phyloP scores from a whole-genome alignment of 345 rosid species.

The Sisymbrium irio region DNA sequence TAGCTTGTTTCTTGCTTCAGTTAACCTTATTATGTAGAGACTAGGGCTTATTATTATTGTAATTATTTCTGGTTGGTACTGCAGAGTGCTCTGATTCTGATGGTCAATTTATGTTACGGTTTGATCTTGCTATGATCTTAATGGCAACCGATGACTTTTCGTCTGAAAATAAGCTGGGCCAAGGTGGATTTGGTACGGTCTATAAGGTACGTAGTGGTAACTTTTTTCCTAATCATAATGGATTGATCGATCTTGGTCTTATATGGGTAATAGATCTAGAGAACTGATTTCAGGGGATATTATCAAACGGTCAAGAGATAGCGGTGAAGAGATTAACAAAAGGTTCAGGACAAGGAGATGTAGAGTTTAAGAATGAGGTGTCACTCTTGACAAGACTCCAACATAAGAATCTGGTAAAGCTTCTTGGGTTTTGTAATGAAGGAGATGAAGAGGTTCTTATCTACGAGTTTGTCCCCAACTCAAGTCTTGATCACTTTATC shows the following conservation, averaged over 20 bases:
- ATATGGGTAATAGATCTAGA: neutral
- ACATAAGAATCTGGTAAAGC: neutral
- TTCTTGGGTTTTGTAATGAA: neutral
- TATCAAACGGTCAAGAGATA: neutral
- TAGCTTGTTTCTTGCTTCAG: too few species aligned
- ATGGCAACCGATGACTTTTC: conserved; percentile 27
- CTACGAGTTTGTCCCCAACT: neutral
- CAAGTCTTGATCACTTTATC: neutral
- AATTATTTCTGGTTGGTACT: neutral
- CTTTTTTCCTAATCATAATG: neutral
- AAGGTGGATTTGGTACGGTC: conserved; percentile 43
- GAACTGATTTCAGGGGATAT: neutral
- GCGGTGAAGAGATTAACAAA: neutral
- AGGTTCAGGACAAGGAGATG: neutral
- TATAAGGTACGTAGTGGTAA: conserved; percentile 33
- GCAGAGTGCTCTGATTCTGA: neutral
- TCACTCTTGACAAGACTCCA: conserved; percentile 3
- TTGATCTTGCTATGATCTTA: neutral
- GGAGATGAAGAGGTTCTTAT: conserved; percentile 1
- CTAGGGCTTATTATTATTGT: neutral
- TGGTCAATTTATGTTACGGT: conserved; percentile 12
- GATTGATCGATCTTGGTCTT: neutral
- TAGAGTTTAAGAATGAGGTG: neutral
- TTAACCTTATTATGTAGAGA: neutral
- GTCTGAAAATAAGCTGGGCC: conserved; percentile 31